Percentiles rank a stretch among this genome's conserved stretches.
Conservation (phyloP, 2,329 filamentous ascomycete species). For the Hymenoscyphus fructigenus region DNA sequence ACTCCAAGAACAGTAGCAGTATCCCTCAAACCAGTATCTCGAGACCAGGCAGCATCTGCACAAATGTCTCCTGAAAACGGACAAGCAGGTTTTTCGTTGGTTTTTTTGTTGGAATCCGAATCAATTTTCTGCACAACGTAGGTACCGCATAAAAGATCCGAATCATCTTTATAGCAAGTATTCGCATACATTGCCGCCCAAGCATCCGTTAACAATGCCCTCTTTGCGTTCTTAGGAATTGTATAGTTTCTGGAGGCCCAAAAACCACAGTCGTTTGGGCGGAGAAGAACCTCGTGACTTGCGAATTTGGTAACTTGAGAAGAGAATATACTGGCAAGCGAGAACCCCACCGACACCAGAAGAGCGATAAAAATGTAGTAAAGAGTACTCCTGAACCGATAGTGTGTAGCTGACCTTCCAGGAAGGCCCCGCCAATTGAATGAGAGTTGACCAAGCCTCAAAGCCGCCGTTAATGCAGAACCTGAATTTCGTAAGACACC, state of each 20-base stretch:
- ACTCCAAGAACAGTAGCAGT: constrained; percentile 3
- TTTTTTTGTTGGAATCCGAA: too few relatives aligned
- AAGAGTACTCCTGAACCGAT: background rate
- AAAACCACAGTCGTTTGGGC: constrained; percentile 1
- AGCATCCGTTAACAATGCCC: background rate
- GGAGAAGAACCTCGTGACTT: background rate
- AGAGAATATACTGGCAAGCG: constrained; percentile 1
- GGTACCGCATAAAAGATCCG: background rate
- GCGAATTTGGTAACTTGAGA: constrained; percentile 3
- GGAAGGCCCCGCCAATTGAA: constrained; percentile 1
- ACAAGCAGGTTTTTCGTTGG: background rate
- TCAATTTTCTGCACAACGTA: background rate
- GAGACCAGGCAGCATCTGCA: background rate
- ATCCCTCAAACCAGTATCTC: background rate
- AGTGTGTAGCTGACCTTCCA: background rate
- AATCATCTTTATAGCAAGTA: constrained; percentile 1
- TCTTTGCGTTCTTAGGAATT: background rate
- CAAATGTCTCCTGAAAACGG: background rate
- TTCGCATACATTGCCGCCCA: background rate
- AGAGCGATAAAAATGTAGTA: constrained; percentile 3
- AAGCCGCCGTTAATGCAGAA: constrained; percentile 5
- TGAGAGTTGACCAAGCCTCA: constrained; percentile 6
- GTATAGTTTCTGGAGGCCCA: background rate
- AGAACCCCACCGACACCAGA: background rate
- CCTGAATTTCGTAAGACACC: constrained; percentile 9